These are phyloP conservation scores for Amphichorda felina DNA, from an alignment of 2,329 filamentous ascomycete genomes.

Conservation along the genomic window DNA sequence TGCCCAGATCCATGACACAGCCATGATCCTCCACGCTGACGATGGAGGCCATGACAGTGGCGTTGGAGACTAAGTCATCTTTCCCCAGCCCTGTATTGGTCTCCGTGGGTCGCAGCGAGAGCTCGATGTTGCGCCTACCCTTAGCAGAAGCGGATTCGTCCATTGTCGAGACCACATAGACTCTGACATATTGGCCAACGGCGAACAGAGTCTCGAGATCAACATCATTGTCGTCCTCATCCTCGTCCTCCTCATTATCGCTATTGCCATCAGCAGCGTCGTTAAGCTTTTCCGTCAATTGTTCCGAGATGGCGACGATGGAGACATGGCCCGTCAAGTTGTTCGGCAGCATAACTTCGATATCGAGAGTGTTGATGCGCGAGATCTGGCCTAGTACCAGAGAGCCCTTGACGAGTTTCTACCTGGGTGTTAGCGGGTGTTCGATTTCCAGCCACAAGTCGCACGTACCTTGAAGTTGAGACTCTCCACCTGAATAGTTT, in stretches of 20 bases:
- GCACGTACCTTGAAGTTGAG: conserved; percentile 71
- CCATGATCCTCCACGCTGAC: conserved; percentile 93
- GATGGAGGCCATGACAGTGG: conserved; percentile 77
- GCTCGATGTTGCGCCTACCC: conserved; percentile 70
- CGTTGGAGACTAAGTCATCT: conserved; percentile 62
- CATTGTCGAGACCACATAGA: conserved; percentile 67
- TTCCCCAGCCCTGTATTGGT: conserved; percentile 65
- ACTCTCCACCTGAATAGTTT: conserved; percentile 65
- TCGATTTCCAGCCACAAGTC: conserved; percentile 3
- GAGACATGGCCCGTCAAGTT: conserved; percentile 84
- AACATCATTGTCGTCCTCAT: conserved; percentile 45
- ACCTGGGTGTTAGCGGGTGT: conserved; percentile 9
- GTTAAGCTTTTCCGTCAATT: conserved; percentile 66
- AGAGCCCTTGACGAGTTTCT: conserved; percentile 78
- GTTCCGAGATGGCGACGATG: conserved; percentile 80
- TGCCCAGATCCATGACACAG: conserved; percentile 80
- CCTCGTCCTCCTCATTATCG: conserved; percentile 38
- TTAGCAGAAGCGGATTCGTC: conserved; percentile 52
- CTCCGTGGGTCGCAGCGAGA: conserved; percentile 70
- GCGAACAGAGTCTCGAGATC: conserved; percentile 66
- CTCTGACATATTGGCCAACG: conserved; percentile 79
- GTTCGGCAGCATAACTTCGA: conserved; percentile 80
- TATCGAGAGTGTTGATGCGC: conserved; percentile 66
- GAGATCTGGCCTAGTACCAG: conserved; percentile 79
- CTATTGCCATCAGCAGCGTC: conserved; percentile 45